Evolutionary conservation across 1,284 basidiomycete species (phyloP).

Genomic region (Moniliophthora roreri): DNA sequence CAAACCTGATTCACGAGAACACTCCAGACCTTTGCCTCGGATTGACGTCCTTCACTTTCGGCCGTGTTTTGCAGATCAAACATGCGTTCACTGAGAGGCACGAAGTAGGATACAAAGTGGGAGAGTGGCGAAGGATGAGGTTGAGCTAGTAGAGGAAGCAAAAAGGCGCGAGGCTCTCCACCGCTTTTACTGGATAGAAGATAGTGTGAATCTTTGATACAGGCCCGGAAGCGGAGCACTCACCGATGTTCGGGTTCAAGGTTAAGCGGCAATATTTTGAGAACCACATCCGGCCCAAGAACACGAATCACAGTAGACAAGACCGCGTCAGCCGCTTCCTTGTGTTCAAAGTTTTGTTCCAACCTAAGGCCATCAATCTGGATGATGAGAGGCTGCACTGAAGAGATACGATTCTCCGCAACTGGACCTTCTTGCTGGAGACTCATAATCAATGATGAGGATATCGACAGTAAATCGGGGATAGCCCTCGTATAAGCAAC

Average conservation of each 20-base stretch:
- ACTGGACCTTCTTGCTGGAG: conserved; percentile 40
- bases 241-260: conserved; percentile 80
- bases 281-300: conserved; percentile 81
- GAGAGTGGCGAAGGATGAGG: conserved; percentile 78
- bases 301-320: conserved; percentile 84
- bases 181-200: conserved; percentile 49
- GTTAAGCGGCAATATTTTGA: conserved; percentile 82
- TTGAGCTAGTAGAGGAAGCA: conserved; percentile 88
- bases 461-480: conserved; percentile 68
- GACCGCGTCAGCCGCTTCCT: conserved; percentile 84
- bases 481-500: conserved; percentile 69
- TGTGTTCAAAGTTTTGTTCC: conserved; percentile 86
- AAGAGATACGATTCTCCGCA: conserved; percentile 67
- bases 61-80: conserved; percentile 85
- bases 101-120: conserved; percentile 90
- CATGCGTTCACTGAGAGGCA: conserved; percentile 92
- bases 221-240: conserved; percentile 24
- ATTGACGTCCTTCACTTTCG: conserved; percentile 65
- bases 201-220: conserved; percentile 5
- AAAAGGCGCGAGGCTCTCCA: conserved; percentile 80
- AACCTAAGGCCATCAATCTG: conserved; percentile 77
- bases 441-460: conserved; percentile 52
- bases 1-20: conserved; percentile 93
- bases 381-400: conserved; percentile 75
- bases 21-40: conserved; percentile 94